A percentile compares a stretch with the other conserved stretches of the same genome.
phyloP scores from a whole-genome alignment of 148 eudicot species.

The Polygonum aviculare region DNA sequence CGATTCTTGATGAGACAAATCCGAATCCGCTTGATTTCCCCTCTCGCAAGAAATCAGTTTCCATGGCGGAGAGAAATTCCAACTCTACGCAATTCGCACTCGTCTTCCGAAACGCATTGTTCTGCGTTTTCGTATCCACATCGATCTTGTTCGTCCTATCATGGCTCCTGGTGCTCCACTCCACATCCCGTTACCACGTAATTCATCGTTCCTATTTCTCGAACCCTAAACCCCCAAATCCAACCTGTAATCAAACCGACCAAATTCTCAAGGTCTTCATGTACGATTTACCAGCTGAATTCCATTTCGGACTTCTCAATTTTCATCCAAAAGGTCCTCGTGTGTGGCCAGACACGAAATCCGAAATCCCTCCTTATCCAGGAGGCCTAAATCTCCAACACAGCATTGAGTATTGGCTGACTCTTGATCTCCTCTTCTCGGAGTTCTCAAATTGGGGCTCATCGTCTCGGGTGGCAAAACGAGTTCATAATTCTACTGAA shows the following conservation, averaged over 20 bases:
- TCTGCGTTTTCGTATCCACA: background rate
- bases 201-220: background rate
- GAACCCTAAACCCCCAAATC: background rate
- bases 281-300: conserved; percentile 86
- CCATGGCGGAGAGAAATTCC: background rate
- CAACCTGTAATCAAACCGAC: conserved; percentile 6
- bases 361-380: conserved; percentile 59
- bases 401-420: conserved; percentile 95
- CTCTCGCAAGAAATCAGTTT: background rate
- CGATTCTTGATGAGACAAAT: background rate
- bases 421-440: conserved; percentile 74
- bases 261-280: conserved; percentile 60
- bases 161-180: background rate
- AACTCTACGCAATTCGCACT: background rate
- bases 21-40: background rate
- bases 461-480: conserved; percentile 41
- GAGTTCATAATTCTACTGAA: conserved; percentile 73
- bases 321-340: conserved; percentile 49
- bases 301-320: conserved; percentile 67
- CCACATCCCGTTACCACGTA: background rate
- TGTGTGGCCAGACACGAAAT: conserved; percentile 75
- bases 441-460: conserved; percentile 30
- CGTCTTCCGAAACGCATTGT: background rate
- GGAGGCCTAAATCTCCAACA: conserved; percentile 92
- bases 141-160: background rate